These are phyloP conservation scores for Cystobasidium tubakii DNA, from an alignment of 768 basidiomycete species.

Conservation along the genomic window DNA sequence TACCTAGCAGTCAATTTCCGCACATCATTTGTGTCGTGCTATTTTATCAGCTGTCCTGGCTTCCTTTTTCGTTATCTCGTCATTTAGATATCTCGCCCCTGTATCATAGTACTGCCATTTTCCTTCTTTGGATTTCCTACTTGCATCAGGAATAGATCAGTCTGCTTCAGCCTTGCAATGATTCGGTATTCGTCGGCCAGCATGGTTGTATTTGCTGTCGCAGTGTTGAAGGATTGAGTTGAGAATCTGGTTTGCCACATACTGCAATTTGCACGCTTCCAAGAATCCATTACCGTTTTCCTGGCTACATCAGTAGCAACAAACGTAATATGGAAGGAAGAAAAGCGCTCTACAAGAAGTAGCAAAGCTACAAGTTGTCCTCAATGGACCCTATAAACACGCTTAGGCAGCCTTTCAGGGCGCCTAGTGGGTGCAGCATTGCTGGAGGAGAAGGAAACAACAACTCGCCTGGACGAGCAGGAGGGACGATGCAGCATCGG, in stretches of 20 bases:
- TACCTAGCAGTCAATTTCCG: too few species aligned
- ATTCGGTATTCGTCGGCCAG: too few species aligned
- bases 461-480: constrained; percentile 2
- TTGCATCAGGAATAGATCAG: not conserved
- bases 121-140: not conserved
- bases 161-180: not conserved
- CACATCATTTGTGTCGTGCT: too few species aligned
- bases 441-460: not conserved
- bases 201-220: too few species aligned
- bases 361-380: too few species aligned
- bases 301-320: too few species aligned
- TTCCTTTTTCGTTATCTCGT: not conserved
- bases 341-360: not conserved
- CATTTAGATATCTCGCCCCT: not conserved
- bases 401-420: constrained; percentile 21
- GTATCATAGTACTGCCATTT: constrained; percentile 1
- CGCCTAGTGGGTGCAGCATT: not conserved
- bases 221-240: too few species aligned
- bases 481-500: not conserved
- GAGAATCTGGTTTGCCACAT: not conserved
- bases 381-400: constrained; percentile 21
- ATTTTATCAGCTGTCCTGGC: not conserved
- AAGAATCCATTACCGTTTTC: too few species aligned
- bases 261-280: not conserved
- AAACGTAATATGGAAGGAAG: not conserved